phyloP scores from a whole-genome alignment of 805 yeast species.

The Candida caryicola region DNA sequence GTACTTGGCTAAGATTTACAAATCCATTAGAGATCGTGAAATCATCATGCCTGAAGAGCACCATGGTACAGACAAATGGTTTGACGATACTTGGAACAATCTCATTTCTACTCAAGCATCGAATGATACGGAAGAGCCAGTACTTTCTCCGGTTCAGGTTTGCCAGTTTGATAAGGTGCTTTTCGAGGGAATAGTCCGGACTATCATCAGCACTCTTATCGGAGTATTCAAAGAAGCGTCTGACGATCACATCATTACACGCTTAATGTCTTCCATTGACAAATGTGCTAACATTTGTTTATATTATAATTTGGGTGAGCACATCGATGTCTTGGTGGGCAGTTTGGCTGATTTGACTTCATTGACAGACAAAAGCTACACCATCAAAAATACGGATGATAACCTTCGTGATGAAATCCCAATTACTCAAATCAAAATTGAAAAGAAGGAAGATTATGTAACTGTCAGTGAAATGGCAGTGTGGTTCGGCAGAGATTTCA shows the following conservation, averaged over 20 bases:
- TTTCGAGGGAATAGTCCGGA: slow-evolving; percentile 61
- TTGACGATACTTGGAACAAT: slow-evolving; percentile 82
- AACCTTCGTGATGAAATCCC: slow-evolving; percentile 34
- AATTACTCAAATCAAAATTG: slow-evolving; percentile 39
- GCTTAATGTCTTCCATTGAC: slow-evolving; percentile 85
- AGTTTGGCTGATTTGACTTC: slow-evolving; percentile 68
- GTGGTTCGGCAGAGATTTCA: slow-evolving; percentile 83
- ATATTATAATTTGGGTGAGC: slow-evolving; percentile 51
- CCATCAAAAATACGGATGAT: slow-evolving; percentile 12
- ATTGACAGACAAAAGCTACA: slow-evolving; percentile 37
- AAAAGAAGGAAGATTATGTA: slow-evolving; percentile 53
- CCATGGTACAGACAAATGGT: slow-evolving; percentile 87
- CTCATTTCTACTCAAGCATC: slow-evolving; percentile 50
- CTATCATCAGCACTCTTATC: slow-evolving; percentile 68
- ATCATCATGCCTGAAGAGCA: slow-evolving; percentile 98
- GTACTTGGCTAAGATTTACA: slow-evolving; percentile 78
- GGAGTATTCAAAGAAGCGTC: slow-evolving; percentile 82
- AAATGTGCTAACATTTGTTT: slow-evolving; percentile 78
- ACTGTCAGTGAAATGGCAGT: slow-evolving; percentile 81
- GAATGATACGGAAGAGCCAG: slow-evolving; percentile 13
- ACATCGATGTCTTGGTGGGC: slow-evolving; percentile 66
- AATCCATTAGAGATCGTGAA: slow-evolving; percentile 78
- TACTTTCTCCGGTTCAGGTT: slow-evolving; percentile 21
- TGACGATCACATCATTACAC: slow-evolving; percentile 84
- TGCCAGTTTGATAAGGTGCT: slow-evolving; percentile 69